phyloP scores from a whole-genome alignment of 805 yeast species.

The Lachancea fermentati region DNA sequence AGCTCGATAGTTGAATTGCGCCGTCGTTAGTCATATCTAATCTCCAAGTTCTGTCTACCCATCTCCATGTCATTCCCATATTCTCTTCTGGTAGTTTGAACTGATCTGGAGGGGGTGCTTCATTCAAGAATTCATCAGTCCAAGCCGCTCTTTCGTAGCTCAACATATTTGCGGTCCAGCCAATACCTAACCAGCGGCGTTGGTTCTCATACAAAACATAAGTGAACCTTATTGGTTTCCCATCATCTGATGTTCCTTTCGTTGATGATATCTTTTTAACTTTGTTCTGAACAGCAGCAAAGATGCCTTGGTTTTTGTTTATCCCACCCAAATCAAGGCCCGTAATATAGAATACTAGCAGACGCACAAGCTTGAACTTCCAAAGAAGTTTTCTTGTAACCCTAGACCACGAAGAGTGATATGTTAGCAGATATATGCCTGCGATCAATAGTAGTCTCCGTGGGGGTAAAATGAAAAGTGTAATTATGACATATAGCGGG shows the following conservation, averaged over 20 bases:
- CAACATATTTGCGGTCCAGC: conserved; percentile 91
- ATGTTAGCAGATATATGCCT: conserved; percentile 63
- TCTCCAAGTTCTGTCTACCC: conserved; percentile 94
- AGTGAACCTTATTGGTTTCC: conserved; percentile 69
- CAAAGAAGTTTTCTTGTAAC: conserved; percentile 81
- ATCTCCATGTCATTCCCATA: conserved; percentile 78
- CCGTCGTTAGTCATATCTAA: conserved; percentile 87
- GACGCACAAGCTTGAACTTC: conserved; percentile 68
- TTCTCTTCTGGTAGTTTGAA: conserved; percentile 79
- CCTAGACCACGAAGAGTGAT: conserved; percentile 80
- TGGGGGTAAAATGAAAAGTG: conserved; percentile 67
- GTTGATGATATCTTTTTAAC: conserved; percentile 32
- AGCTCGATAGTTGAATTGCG: conserved; percentile 62
- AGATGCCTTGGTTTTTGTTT: conserved; percentile 36
- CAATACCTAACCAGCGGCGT: conserved; percentile 95
- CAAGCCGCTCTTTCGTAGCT: conserved; percentile 93
- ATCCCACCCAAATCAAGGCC: conserved; percentile 72
- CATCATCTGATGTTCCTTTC: conserved; percentile 27
- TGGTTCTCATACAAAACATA: conserved; percentile 92
- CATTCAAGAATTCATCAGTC: conserved; percentile 95
- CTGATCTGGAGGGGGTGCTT: conserved; percentile 66
- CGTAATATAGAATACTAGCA: conserved; percentile 72
- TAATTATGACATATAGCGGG: conserved; percentile 71
- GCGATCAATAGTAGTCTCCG: conserved; percentile 52
- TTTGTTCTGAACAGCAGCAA: conserved; percentile 39